These are phyloP conservation scores for Cinnamomum micranthum DNA, from an alignment of 164 flowering plant genomes.

Conservation along the genomic window DNA sequence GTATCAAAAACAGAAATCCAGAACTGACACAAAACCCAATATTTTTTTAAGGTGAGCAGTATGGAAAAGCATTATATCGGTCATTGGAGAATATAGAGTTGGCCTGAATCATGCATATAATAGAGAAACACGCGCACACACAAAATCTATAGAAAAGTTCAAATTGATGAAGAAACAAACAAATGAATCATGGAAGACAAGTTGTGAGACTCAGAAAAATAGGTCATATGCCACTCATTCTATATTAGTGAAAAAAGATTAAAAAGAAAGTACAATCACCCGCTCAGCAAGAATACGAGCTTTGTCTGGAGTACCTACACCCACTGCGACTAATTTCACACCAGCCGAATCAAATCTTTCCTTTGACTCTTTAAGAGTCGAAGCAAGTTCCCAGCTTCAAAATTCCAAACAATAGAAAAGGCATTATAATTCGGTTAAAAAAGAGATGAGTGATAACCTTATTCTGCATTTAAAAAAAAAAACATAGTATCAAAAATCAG, in stretches of 20 bases:
- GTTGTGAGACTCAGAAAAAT: not conserved
- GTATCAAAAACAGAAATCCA: not conserved
- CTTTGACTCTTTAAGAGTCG: constrained; percentile 59
- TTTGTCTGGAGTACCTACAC: constrained; percentile 84
- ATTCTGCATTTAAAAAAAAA: not conserved
- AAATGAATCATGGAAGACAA: not conserved
- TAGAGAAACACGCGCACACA: not conserved
- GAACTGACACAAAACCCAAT: not conserved
- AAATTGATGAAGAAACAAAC: not conserved
- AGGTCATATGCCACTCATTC: not conserved
- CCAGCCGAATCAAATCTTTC: constrained; percentile 71
- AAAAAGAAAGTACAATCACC: constrained; percentile 32
- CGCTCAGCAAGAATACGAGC: constrained; percentile 77
- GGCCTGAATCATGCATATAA: not conserved
- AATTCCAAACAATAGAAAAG: not conserved
- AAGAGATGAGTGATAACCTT: not conserved
- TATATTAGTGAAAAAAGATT: not conserved
- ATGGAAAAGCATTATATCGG: not conserved
- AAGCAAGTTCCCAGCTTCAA: constrained; percentile 88
- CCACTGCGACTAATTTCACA: constrained; percentile 83
- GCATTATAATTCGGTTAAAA: not conserved
- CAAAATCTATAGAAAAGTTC: not conserved
- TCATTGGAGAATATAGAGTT: not conserved
- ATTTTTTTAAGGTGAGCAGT: not conserved
- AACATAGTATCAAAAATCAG: not conserved